Evolutionary conservation across 192 early-diverging fungal genomes (phyloP), one percentile per base, ranked within the genome.

Genomic region (Umbelopsis isabellina): DNA sequence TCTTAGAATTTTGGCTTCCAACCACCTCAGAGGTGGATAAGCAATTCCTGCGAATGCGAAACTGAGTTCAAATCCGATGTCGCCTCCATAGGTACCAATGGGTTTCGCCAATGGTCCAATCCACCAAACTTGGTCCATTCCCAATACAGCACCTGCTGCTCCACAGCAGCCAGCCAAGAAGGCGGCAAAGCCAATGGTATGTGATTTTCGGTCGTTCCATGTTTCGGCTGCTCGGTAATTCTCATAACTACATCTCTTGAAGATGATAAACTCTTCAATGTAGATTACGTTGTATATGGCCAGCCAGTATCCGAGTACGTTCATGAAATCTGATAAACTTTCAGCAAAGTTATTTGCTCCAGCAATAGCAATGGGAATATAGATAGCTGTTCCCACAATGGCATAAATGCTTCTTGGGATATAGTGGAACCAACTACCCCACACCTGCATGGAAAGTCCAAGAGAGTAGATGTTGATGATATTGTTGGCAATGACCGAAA

Each of bases 391-490:
- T 27, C 77, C 77, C 2, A 79, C 25, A 20, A 79, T 50, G 11
- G 77, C 77, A 65, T 75, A 79, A 12, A 50, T 2, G 22, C 49
- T 55, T 33, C 77, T 65, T 15, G 51, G 48, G 37, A 79, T 70
- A 46, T 78, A 65, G 5, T 64, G 25, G 50, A 79, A 79, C 35
- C 9, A 27, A 1, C 50, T 55, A 13, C 77, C 77, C 20, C 65
- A 33, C 16, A 79, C 55, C 46, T 79, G 75, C 50, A 79, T 74
- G 30, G 50, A 74, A 30, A 79, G 64, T n/a, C 77, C 77, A 37
- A 73, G 58, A 7, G 77, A 79, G 70, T 79, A 79, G 69, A 77
- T 75, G 76, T 79, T 79, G 51, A 75, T 73, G 44, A 79, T 71
- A 61, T 79, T 79, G 69, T 72, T 72, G 21, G 77, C 77, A 27